Evolutionary conservation across 129 eudicot genomes (phyloP).

Genomic region (Helichrysum umbraculigerum): DNA sequence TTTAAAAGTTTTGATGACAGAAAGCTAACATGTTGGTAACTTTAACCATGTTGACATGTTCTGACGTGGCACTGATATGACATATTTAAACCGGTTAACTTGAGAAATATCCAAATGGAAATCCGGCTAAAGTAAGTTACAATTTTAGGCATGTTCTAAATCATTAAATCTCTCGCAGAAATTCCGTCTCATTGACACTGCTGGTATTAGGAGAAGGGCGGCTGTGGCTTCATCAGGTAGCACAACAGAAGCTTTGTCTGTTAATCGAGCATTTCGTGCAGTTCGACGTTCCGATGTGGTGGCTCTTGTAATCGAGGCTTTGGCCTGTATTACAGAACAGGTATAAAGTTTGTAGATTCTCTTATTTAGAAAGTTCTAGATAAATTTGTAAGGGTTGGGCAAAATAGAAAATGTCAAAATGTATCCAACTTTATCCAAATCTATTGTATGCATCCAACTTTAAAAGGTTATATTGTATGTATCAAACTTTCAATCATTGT

Average conservation of each 20-base stretch:
- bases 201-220: slow-evolving; percentile 93
- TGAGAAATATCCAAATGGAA: neutral
- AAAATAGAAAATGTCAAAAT: neutral
- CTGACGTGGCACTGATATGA: neutral
- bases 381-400: neutral
- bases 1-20: neutral
- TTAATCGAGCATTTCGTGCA: slow-evolving; percentile 95
- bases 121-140: slow-evolving; percentile 1
- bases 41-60: slow-evolving; percentile 5
- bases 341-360: slow-evolving; percentile 34
- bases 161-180: slow-evolving; percentile 53
- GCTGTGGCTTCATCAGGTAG: slow-evolving; percentile 92
- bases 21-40: neutral
- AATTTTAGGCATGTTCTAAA: neutral
- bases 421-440: too few species aligned
- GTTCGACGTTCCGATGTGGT: slow-evolving; percentile 97
- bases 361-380: slow-evolving; percentile 4
- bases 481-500: too few species aligned
- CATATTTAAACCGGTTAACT: neutral
- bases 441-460: too few species aligned
- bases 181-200: slow-evolving; percentile 89
- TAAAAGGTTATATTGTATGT: too few species aligned
- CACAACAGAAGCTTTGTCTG: slow-evolving; percentile 95
- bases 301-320: slow-evolving; percentile 91
- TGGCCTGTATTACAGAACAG: slow-evolving; percentile 99